Evolutionary conservation across 371 early-diverging fungal genomes (phyloP), one percentile per base, ranked within the genome.

Genomic region (Mucor indicus): DNA sequence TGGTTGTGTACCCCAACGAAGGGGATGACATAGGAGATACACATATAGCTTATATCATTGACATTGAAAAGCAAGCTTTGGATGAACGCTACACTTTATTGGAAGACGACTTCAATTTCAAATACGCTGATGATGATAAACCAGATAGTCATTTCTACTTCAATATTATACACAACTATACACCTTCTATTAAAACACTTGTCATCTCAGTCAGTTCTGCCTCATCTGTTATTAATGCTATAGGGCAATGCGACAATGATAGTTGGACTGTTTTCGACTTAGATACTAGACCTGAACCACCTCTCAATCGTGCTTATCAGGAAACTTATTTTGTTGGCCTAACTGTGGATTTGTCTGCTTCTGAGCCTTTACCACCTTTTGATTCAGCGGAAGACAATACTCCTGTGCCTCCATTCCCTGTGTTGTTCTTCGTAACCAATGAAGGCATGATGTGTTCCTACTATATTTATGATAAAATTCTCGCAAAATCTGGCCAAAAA

Each of bases 321-420:
- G 73, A 76, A 27, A 76, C 77, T 1, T 64, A 60, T 32, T 69
- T 73, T 22, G 39, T 72, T 3, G 77, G 77, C 12, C 38, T 73
- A 5, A 61, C 71, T 25, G 7, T 76, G 2, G 77, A 76, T 36
- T 70, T 60, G 29, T 60, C 71, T 27, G 64, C 64, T 8, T 42
- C 53, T 4, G 69, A 76, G 48, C 42, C 42, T 8, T 30, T 76
- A 9, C 62, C 71, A 21, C 62, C 77, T 1, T 58, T 60, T 39
- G 71, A 72, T 44, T 40, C 57, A 12, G 48, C 64, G n/a, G 64
- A 60, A 4, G 35, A 15, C 21, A 57, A 43, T 35, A 61, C 64
- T 1, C 40, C 55, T 9, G 67, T 76, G 3, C 45, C 62, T 2
- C 61, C 77, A 12, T 48, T 72, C 31, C 77, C 77, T 11, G 48